These are phyloP conservation scores for Fusarium hainanense DNA, from an alignment of 2,329 filamentous ascomycete species.

Conservation along the genomic window DNA sequence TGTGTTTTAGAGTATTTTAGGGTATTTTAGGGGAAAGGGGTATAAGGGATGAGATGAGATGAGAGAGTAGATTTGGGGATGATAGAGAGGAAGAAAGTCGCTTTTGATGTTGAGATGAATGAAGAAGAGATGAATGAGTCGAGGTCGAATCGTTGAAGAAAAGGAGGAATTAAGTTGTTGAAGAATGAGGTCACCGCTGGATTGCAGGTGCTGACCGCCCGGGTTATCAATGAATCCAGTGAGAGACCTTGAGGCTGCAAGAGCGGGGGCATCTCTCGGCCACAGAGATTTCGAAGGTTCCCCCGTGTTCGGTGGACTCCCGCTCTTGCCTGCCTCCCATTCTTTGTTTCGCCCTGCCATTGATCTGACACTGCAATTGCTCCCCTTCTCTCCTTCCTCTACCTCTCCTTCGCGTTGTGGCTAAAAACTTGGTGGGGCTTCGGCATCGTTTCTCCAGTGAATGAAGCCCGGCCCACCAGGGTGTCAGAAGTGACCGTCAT, in stretches of 20 bases:
- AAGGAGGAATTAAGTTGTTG: slow-evolving; percentile 16
- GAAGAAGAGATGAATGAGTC: neutral
- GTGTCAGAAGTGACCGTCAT: too few relatives aligned
- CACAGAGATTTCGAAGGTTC: slow-evolving; percentile 31
- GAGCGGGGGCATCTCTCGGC: slow-evolving; percentile 15
- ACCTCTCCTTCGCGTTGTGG: neutral
- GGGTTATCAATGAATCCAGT: slow-evolving; percentile 30
- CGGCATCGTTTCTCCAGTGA: neutral
- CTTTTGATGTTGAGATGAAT: slow-evolving; percentile 5
- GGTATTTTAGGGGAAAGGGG: neutral
- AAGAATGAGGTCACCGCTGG: slow-evolving; percentile 36
- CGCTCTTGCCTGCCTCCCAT: neutral
- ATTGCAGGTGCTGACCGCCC: slow-evolving; percentile 27
- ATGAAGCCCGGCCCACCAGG: neutral
- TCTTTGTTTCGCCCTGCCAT: too few relatives aligned
- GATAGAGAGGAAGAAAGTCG: neutral
- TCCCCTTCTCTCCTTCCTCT: neutral
- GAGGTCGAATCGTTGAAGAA: neutral
- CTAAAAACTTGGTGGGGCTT: slow-evolving; percentile 22
- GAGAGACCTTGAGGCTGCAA: slow-evolving; percentile 19
- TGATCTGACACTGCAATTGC: neutral
- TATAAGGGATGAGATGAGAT: neutral
- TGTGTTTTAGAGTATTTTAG: neutral
- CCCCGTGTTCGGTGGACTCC: slow-evolving; percentile 30
- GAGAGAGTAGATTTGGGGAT: neutral